Percentiles rank a stretch among this genome's conserved stretches.
phyloP scores from a whole-genome alignment of 768 basidiomycete species.

The Pilatotrama ljubarskyi region DNA sequence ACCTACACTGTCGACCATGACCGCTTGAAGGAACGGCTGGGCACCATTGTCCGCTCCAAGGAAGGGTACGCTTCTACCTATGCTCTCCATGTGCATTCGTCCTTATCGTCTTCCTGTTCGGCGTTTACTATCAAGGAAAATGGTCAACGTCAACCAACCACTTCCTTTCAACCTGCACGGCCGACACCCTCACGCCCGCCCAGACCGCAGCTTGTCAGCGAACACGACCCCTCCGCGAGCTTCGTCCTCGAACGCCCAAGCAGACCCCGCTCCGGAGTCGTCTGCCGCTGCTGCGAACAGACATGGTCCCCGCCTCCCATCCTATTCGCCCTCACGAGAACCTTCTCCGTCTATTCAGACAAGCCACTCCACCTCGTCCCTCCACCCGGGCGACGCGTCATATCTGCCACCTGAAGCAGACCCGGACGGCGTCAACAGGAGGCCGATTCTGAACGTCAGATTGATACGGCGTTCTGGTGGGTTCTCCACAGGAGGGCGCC shows the following conservation, averaged over 20 bases:
- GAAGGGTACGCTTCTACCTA: constrained; percentile 48
- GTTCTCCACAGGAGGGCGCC: constrained; percentile 17
- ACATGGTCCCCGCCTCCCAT: constrained; percentile 17
- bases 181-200: constrained; percentile 30
- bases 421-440: constrained; percentile 17
- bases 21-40: constrained; percentile 50
- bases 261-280: constrained; percentile 27
- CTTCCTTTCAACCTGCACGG: constrained; percentile 64
- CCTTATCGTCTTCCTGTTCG: background rate
- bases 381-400: constrained; percentile 34
- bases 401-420: constrained; percentile 32
- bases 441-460: constrained; percentile 32
- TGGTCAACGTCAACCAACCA: constrained; percentile 66
- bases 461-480: constrained; percentile 28
- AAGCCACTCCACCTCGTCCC: constrained; percentile 32
- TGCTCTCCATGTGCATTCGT: background rate
- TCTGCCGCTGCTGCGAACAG: constrained; percentile 16
- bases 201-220: constrained; percentile 37
- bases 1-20: constrained; percentile 45
- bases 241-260: constrained; percentile 21
- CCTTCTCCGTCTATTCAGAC: constrained; percentile 33
- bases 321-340: constrained; percentile 27
- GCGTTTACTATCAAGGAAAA: constrained; percentile 47
- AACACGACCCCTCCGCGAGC: constrained; percentile 21
- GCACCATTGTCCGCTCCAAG: constrained; percentile 58